phyloP scores from a whole-genome alignment of 1,284 basidiomycete genomes.

The Meripilus lineatus region DNA sequence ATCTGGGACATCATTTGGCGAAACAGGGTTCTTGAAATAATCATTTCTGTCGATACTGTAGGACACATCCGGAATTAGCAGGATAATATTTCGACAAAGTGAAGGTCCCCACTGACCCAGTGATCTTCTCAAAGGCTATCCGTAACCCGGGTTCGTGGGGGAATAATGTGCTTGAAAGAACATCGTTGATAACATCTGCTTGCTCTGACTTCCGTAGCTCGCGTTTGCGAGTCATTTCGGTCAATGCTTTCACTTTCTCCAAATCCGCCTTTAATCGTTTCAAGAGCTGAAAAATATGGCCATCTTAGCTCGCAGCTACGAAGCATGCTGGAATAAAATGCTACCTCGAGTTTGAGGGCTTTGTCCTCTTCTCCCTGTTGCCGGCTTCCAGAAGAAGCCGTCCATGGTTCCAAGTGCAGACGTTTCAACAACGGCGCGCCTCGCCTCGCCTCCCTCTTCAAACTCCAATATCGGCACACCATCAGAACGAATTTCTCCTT shows the following conservation, averaged over 20 bases:
- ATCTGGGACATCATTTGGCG: conserved; percentile 77
- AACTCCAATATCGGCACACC: conserved; percentile 92
- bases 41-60: conserved; percentile 72
- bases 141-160: conserved; percentile 60
- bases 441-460: conserved; percentile 89
- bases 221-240: conserved; percentile 73
- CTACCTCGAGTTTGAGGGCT: conserved; percentile 77
- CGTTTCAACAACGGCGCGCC: conserved; percentile 94
- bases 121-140: conserved; percentile 67
- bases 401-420: conserved; percentile 97
- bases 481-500: conserved; percentile 74
- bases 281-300: conserved; percentile 51
- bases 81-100: conserved; percentile 3
- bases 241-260: conserved; percentile 66
- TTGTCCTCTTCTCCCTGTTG: conserved; percentile 82
- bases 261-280: conserved; percentile 76
- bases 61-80: conserved; percentile 3
- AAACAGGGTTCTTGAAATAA: conserved; percentile 83
- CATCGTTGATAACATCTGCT: conserved; percentile 62
- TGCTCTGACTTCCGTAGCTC: conserved; percentile 83
- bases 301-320: not conserved
- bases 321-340: conserved; percentile 14
- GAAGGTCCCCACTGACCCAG: conserved; percentile 38
- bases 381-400: conserved; percentile 65
- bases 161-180: conserved; percentile 65